Conservation (phyloP, 2,329 filamentous ascomycete genomes). For the Fusarium phyllophilum region DNA sequence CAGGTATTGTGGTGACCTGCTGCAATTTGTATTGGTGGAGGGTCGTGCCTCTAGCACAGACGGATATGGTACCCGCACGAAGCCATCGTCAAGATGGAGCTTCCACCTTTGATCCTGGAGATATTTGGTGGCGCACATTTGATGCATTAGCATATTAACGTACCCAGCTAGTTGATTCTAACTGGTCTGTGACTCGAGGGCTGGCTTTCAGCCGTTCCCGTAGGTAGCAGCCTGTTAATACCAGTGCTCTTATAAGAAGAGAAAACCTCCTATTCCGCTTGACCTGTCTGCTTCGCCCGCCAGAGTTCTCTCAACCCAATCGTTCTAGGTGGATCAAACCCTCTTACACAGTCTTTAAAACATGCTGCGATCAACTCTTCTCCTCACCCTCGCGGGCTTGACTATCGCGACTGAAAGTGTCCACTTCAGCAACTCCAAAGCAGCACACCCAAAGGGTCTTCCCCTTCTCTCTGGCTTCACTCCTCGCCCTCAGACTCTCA, state of each 20-base stretch:
- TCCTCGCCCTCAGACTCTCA: slow-evolving; percentile 33
- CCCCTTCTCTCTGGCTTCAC: slow-evolving; percentile 37
- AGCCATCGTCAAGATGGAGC: slow-evolving; percentile 30
- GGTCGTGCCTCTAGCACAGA: slow-evolving; percentile 5
- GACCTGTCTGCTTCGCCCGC: background rate
- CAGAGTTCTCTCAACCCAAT: background rate
- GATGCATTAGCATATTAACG: slow-evolving; percentile 18
- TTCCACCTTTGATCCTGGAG: slow-evolving; percentile 19
- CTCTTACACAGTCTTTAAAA: background rate
- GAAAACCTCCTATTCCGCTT: background rate
- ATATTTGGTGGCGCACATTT: slow-evolving; percentile 32
- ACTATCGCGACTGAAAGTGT: slow-evolving; percentile 30
- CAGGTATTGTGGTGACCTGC: background rate
- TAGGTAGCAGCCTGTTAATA: slow-evolving; percentile 2
- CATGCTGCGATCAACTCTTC: slow-evolving; percentile 43
- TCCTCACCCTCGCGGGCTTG: slow-evolving; percentile 43
- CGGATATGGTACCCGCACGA: slow-evolving; percentile 34
- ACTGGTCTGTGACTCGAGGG: slow-evolving; percentile 8
- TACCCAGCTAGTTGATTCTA: slow-evolving; percentile 24
- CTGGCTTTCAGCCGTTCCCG: slow-evolving; percentile 16
- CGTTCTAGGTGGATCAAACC: background rate
- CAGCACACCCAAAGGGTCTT: slow-evolving; percentile 18
- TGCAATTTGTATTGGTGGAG: slow-evolving; percentile 11
- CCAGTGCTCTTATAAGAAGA: slow-evolving; percentile 29
- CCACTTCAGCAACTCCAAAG: slow-evolving; percentile 31